A percentile compares a stretch with the other conserved stretches of the same genome.
These are phyloP conservation scores for Physcomitrellopsis africana DNA, from an alignment of 225 moss, liverwort and hornwort species.

Conservation along the genomic window DNA sequence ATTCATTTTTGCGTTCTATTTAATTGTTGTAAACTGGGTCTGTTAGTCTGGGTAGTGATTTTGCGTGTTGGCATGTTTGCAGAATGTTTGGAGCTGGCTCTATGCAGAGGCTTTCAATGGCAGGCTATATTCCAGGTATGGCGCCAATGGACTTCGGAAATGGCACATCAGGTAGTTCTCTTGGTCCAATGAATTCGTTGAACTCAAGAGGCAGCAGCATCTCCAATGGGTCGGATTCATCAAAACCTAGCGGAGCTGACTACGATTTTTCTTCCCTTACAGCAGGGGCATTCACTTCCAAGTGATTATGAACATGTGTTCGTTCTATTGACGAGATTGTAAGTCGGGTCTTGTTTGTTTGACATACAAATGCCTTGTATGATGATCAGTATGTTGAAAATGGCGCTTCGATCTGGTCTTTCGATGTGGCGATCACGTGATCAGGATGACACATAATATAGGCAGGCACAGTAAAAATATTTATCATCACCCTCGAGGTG, in stretches of 20 bases:
- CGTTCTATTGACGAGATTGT: conserved; percentile 22
- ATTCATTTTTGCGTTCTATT: no score
- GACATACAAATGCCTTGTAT: conserved; percentile 28
- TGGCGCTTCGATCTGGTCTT: conserved; percentile 35
- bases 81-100: conserved; percentile 62
- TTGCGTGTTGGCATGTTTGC: conserved; percentile 16
- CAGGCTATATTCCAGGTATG: conserved; percentile 61
- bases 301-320: conserved; percentile 40
- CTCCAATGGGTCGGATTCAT: conserved; percentile 54
- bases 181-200: conserved; percentile 37
- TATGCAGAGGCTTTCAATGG: conserved; percentile 57
- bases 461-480: conserved; percentile 28
- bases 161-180: conserved; percentile 39
- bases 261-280: conserved; percentile 75
- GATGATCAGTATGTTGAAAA: conserved; percentile 36
- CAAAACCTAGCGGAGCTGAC: conserved; percentile 51
- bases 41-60: neutral
- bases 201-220: conserved; percentile 41
- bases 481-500: conserved; percentile 26
- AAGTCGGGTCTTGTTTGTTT: conserved; percentile 28
- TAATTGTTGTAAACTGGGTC: no score
- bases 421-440: conserved; percentile 27
- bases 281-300: conserved; percentile 59
- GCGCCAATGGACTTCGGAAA: conserved; percentile 68
- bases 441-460: conserved; percentile 19